Evolutionary conservation across 2,329 filamentous ascomycete species (phyloP).

Genomic region (Rutstroemia sp.): DNA sequence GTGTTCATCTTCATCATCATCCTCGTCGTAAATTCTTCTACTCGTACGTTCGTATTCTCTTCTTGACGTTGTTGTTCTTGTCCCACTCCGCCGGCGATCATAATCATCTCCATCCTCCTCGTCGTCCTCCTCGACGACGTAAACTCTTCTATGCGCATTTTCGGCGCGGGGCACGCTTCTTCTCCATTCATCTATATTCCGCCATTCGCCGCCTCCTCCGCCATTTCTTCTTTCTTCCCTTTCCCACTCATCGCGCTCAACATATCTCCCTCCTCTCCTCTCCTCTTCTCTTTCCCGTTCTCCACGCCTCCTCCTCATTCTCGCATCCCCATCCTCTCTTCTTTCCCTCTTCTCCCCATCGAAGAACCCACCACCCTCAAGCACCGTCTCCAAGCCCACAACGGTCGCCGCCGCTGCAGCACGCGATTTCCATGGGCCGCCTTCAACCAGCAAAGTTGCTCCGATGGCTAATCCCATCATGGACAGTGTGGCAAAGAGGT

Average conservation of each 20-base stretch:
- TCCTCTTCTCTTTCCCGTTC: not conserved
- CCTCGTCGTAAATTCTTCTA: too few species aligned
- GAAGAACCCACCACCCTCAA: conserved; percentile 54
- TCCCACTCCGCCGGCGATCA: not conserved
- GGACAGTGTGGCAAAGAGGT: not conserved
- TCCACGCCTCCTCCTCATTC: conserved; percentile 42
- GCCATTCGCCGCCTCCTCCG: not conserved
- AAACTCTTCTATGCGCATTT: too few species aligned
- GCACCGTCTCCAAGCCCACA: not conserved
- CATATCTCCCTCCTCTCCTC: not conserved
- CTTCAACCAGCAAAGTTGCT: not conserved
- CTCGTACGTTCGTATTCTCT: not conserved
- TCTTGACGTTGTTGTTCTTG: not conserved
- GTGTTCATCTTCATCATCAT: too few species aligned
- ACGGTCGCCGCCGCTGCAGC: conserved; percentile 3
- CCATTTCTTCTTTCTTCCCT: not conserved
- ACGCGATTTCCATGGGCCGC: not conserved
- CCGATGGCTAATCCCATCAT: conserved; percentile 5
- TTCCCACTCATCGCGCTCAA: not conserved
- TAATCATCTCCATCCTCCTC: too few species aligned
- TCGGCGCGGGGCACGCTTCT: too few species aligned
- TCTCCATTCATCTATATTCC: too few species aligned
- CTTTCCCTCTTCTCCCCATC: conserved; percentile 38
- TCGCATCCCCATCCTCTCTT: conserved; percentile 33
- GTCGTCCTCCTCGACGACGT: too few species aligned